Percentiles rank a stretch among this genome's conserved stretches.
These are phyloP conservation scores for Didymella glomerata DNA, from an alignment of 2,329 filamentous ascomycete genomes.

Conservation along the genomic window DNA sequence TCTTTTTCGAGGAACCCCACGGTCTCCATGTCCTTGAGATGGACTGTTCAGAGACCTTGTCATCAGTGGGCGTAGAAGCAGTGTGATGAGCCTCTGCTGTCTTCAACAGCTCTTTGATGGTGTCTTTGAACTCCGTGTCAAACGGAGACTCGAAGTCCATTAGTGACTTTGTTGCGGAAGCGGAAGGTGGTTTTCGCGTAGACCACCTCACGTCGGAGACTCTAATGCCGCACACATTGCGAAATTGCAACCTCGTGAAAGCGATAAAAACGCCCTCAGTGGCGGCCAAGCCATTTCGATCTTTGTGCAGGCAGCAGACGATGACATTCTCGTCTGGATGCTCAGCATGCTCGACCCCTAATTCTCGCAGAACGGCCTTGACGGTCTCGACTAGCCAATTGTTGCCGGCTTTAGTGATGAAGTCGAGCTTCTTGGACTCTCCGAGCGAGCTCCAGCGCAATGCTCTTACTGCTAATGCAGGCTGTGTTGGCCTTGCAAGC, in stretches of 20 bases:
- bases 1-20: neutral
- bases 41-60: neutral
- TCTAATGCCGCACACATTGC: conserved; percentile 36
- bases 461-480: conserved; percentile 18
- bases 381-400: conserved; percentile 40
- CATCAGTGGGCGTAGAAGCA: neutral
- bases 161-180: neutral
- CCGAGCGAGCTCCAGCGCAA: conserved; percentile 30
- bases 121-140: conserved; percentile 32
- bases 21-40: conserved; percentile 5
- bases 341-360: conserved; percentile 37
- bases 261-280: conserved; percentile 34
- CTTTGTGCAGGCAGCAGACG: conserved; percentile 35
- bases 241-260: conserved; percentile 39
- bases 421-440: conserved; percentile 38
- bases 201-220: conserved; percentile 32
- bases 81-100: conserved; percentile 22
- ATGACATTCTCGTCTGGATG: conserved; percentile 25
- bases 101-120: conserved; percentile 32
- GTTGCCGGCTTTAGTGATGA: conserved; percentile 35
- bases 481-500: conserved; percentile 1
- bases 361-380: conserved; percentile 30
- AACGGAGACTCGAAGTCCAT: conserved; percentile 3
- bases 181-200: conserved; percentile 17
- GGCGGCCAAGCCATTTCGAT: conserved; percentile 32